These are phyloP conservation scores for Aspergillus carbonarius DNA, from an alignment of 2,329 filamentous ascomycete genomes.

Conservation along the genomic window DNA sequence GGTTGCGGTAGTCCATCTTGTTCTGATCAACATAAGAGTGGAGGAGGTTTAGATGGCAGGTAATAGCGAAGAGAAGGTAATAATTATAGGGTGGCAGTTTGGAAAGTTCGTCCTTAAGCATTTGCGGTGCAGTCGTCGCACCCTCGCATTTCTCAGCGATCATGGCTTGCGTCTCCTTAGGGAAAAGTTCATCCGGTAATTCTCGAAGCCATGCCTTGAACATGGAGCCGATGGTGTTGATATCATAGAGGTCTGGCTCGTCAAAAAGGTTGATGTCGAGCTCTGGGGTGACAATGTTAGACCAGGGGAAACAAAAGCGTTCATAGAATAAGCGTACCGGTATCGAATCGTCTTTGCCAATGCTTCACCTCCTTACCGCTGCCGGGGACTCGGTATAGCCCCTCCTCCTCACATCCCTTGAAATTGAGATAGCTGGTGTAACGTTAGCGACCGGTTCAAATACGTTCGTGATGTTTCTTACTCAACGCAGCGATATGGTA, in stretches of 20 bases:
- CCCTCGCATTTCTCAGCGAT: constrained; percentile 78
- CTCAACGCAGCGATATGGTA: constrained; percentile 94
- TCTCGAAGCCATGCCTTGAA: constrained; percentile 95
- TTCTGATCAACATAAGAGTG: constrained; percentile 92
- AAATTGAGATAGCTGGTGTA: constrained; percentile 75
- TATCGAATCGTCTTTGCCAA: constrained; percentile 89
- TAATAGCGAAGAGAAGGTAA: constrained; percentile 95
- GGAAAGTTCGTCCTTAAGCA: constrained; percentile 87
- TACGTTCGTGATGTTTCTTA: constrained; percentile 40
- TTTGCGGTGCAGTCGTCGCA: constrained; percentile 74
- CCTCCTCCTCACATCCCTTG: constrained; percentile 90
- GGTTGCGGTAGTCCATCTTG: constrained; percentile 95
- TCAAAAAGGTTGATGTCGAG: constrained; percentile 87
- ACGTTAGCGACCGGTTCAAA: constrained; percentile 13
- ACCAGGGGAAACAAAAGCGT: not conserved
- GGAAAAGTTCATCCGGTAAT: constrained; percentile 90
- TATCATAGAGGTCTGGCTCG: constrained; percentile 85
- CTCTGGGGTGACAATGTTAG: constrained; percentile 53
- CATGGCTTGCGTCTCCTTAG: constrained; percentile 75
- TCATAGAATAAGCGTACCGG: constrained; percentile 55
- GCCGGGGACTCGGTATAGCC: constrained; percentile 87
- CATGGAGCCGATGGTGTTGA: constrained; percentile 94
- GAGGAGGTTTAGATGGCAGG: constrained; percentile 88
- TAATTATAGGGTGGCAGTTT: constrained; percentile 97
- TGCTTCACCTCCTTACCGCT: constrained; percentile 88